Conservation (phyloP, 805 yeast species). For the Myxozyma melibiosi region DNA sequence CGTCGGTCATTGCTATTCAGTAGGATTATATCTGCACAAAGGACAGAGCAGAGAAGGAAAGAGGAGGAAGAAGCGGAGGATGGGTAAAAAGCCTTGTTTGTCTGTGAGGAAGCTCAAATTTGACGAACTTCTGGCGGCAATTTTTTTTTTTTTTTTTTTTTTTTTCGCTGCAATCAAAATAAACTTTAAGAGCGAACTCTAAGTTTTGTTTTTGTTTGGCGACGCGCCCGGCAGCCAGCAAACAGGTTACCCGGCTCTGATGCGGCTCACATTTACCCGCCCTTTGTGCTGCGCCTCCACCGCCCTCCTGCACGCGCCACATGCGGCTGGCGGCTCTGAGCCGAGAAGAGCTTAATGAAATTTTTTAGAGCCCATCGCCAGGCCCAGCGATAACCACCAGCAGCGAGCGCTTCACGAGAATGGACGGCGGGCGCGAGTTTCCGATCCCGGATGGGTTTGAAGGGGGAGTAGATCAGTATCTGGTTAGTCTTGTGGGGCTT, state of each 20-base stretch:
- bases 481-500: constrained; percentile 13
- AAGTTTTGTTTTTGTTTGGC: not conserved
- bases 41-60: not conserved
- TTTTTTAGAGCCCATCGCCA: too few species aligned
- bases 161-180: not conserved
- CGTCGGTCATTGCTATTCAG: constrained; percentile 49
- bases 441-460: constrained; percentile 28
- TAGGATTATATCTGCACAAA: not conserved
- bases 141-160: not conserved
- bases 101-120: not conserved
- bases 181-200: not conserved
- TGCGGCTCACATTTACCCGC: not conserved
- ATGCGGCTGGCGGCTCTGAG: constrained; percentile 1
- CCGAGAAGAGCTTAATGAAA: not conserved
- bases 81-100: too few species aligned
- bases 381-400: not conserved
- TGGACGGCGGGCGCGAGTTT: constrained; percentile 13
- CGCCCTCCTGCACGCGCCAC: not conserved
- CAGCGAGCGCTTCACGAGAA: not conserved
- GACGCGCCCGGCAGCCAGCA: not conserved
- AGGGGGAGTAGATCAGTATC: constrained; percentile 24
- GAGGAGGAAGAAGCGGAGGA: not conserved
- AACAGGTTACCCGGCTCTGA: constrained; percentile 4
- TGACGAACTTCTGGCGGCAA: not conserved
- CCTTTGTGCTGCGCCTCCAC: not conserved